A percentile compares a stretch with the other conserved stretches of the same genome.
These are phyloP conservation scores for Aureobasidium vineae DNA, from an alignment of 2,329 filamentous ascomycete species.

Conservation along the genomic window DNA sequence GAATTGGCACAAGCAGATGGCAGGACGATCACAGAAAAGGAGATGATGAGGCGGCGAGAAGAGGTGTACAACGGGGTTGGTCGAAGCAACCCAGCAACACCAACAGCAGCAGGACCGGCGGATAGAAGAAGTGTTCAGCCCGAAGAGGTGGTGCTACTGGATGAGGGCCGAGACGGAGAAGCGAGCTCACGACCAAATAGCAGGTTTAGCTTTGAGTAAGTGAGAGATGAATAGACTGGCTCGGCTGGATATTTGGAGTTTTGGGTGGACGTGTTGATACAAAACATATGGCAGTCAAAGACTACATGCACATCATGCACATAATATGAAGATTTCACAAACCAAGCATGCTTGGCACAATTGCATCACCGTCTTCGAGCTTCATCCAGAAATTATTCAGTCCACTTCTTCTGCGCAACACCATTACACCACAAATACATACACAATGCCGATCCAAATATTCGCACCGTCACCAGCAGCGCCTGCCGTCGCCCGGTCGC, in stretches of 20 bases:
- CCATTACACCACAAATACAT: neutral
- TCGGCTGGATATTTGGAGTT: neutral
- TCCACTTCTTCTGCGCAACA: neutral
- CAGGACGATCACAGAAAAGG: conserved; percentile 49
- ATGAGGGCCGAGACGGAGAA: neutral
- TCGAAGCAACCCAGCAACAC: conserved; percentile 23
- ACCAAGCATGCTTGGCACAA: neutral
- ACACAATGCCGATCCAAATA: conserved; percentile 59
- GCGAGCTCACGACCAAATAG: neutral
- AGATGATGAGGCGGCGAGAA: conserved; percentile 48
- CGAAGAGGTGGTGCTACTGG: conserved; percentile 7
- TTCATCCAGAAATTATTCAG: conserved; percentile 14
- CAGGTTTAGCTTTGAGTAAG: conserved; percentile 24
- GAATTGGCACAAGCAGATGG: conserved; percentile 52
- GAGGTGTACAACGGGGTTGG: conserved; percentile 49
- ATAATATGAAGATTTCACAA: neutral
- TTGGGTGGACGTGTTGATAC: neutral
- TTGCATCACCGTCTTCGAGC: conserved; percentile 18
- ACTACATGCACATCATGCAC: neutral
- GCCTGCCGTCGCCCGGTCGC: conserved; percentile 33
- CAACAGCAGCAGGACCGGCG: neutral
- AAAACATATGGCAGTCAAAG: neutral
- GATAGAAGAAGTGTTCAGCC: conserved; percentile 14
- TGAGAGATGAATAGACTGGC: neutral
- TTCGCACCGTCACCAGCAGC: conserved; percentile 50